phyloP scores from a whole-genome alignment of 2,329 filamentous ascomycete genomes.

The Penicillium sp. region DNA sequence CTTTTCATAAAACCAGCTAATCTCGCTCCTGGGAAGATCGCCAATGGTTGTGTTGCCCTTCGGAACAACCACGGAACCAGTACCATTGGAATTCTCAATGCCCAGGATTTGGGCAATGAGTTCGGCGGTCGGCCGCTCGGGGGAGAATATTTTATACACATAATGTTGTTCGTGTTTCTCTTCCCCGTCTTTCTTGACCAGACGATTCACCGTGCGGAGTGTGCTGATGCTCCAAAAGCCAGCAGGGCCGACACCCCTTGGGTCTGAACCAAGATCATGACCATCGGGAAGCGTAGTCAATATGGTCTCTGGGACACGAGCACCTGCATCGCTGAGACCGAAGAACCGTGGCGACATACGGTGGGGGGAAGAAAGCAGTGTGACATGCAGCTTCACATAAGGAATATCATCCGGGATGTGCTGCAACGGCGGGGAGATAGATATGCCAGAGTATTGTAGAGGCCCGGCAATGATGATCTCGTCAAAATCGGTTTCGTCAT shows the following conservation, averaged over 20 bases:
- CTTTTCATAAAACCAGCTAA: constrained; percentile 76
- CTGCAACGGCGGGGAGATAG: constrained; percentile 43
- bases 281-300: constrained; percentile 73
- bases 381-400: constrained; percentile 84
- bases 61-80: neutral
- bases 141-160: constrained; percentile 67
- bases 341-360: constrained; percentile 72
- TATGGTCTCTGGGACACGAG: constrained; percentile 65
- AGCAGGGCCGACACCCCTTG: constrained; percentile 64
- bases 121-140: constrained; percentile 44
- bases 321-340: constrained; percentile 52
- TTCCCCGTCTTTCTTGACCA: constrained; percentile 31
- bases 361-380: constrained; percentile 76
- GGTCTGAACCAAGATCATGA: constrained; percentile 38
- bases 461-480: constrained; percentile 80
- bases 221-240: constrained; percentile 86
- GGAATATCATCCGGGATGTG: constrained; percentile 71
- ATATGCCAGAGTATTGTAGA: constrained; percentile 73
- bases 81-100: constrained; percentile 30
- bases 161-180: constrained; percentile 45
- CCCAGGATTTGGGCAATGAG: constrained; percentile 53
- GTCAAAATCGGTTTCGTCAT: constrained; percentile 57
- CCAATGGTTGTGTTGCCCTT: constrained; percentile 29
- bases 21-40: constrained; percentile 41
- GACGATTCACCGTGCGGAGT: constrained; percentile 63